These are phyloP conservation scores for Rhodotorula diobovata DNA, from an alignment of 768 basidiomycete species.

Conservation along the genomic window DNA sequence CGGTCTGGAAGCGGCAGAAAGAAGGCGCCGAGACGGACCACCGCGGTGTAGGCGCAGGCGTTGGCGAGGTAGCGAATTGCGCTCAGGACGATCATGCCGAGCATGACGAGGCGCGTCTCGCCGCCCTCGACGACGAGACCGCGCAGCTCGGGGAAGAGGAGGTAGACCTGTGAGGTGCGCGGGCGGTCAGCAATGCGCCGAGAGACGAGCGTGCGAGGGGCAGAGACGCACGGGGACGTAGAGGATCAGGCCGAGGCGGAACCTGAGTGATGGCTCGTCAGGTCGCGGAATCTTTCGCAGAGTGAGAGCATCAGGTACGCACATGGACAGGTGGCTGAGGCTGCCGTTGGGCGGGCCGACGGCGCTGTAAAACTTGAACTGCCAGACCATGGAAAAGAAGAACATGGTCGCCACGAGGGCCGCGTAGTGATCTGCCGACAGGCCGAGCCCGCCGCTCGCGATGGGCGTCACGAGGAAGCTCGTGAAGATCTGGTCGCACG, in stretches of 20 bases:
- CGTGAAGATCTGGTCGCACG: conserved; percentile 57
- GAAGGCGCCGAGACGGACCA: conserved; percentile 75
- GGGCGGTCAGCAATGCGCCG: neutral
- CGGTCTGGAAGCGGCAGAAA: conserved; percentile 51
- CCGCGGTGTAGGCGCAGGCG: conserved; percentile 79
- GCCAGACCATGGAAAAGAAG: conserved; percentile 39
- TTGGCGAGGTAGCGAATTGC: conserved; percentile 26
- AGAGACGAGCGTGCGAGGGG: too few species aligned
- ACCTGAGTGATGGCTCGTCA: conserved; percentile 60
- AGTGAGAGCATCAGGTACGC: conserved; percentile 13
- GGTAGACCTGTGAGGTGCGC: conserved; percentile 15
- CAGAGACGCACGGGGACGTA: conserved; percentile 37
- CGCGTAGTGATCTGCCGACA: conserved; percentile 87
- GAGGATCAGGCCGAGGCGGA: conserved; percentile 61
- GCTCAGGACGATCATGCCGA: conserved; percentile 55
- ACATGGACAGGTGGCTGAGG: conserved; percentile 49
- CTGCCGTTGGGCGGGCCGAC: conserved; percentile 49
- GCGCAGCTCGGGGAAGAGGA: conserved; percentile 42
- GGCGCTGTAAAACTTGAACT: conserved; percentile 50
- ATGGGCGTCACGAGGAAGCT: conserved; percentile 62
- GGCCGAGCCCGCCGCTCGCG: conserved; percentile 72
- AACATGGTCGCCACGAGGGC: conserved; percentile 65
- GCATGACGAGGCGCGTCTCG: conserved; percentile 73
- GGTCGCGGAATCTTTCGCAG: neutral
- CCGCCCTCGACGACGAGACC: conserved; percentile 33